phyloP scores from a whole-genome alignment of 2,329 filamentous ascomycete species.

The Cladosporium phlei region DNA sequence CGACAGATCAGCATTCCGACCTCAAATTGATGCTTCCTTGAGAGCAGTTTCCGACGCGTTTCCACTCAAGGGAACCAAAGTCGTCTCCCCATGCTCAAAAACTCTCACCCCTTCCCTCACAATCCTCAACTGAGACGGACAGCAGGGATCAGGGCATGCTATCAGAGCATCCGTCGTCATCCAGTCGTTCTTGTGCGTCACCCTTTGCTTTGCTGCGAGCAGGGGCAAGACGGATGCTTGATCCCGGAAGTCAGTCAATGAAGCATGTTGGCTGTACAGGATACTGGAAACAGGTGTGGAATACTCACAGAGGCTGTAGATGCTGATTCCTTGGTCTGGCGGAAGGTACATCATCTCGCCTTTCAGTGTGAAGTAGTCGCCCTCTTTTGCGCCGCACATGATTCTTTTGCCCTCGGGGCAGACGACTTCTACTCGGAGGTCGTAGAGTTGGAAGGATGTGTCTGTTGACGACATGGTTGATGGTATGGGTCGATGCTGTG shows the following conservation, averaged over 20 bases:
- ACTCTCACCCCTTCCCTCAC: slow-evolving; percentile 12
- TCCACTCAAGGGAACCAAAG: slow-evolving; percentile 16
- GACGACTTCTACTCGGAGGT: slow-evolving; percentile 20
- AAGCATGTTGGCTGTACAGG: neutral
- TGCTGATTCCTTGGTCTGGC: slow-evolving; percentile 20
- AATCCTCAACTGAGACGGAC: slow-evolving; percentile 19
- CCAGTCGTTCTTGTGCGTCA: slow-evolving; percentile 20
- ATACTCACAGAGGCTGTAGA: slow-evolving; percentile 21
- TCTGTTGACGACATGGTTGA: no score
- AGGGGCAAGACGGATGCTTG: slow-evolving; percentile 21
- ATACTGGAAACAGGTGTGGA: neutral
- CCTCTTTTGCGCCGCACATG: slow-evolving; percentile 21
- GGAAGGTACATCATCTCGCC: slow-evolving; percentile 24
- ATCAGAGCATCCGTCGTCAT: slow-evolving; percentile 21
- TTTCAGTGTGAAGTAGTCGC: slow-evolving; percentile 20
- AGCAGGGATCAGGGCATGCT: slow-evolving; percentile 21
- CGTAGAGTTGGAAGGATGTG: slow-evolving; percentile 19
- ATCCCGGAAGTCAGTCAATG: no score
- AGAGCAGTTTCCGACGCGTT: no score
- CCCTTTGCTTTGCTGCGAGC: slow-evolving; percentile 20
- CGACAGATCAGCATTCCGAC: no score
- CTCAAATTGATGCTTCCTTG: no score
- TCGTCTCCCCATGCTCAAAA: slow-evolving; percentile 21
- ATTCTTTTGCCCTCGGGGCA: slow-evolving; percentile 19
- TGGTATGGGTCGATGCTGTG: no score